Conservation (phyloP, 176 grass and related monocot species). For the Carex littledalei region DNA sequence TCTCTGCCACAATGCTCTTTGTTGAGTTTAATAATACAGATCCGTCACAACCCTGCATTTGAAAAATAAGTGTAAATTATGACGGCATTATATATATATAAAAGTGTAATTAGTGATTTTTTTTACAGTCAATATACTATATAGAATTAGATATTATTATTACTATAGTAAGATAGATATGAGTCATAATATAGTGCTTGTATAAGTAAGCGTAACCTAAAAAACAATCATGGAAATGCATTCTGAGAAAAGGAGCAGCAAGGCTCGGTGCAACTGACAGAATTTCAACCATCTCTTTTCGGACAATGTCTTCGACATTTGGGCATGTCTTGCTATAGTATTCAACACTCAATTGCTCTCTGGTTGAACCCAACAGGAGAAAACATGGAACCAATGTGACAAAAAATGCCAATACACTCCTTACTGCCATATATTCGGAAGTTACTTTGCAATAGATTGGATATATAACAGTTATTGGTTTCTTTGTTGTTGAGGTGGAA, state of each 20-base stretch:
- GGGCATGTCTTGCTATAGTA: slow-evolving; percentile 72
- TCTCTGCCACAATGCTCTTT: slow-evolving; percentile 42
- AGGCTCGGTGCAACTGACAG: slow-evolving; percentile 61
- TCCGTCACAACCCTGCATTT: slow-evolving; percentile 66
- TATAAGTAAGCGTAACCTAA: slow-evolving; percentile 43
- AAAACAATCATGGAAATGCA: slow-evolving; percentile 98
- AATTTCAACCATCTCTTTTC: slow-evolving; percentile 52
- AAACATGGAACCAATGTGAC: not conserved
- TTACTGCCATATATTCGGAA: not conserved
- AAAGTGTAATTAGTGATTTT: not conserved
- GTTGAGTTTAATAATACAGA: slow-evolving; percentile 62
- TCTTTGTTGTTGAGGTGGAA: not conserved
- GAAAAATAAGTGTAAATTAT: not conserved
- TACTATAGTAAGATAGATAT: not conserved
- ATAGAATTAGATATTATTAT: not conserved
- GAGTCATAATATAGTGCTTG: not conserved
- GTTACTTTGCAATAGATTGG: not conserved
- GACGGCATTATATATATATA: not conserved
- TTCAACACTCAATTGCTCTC: slow-evolving; percentile 36
- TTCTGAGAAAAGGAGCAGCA: slow-evolving; percentile 61
- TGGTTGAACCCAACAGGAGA: slow-evolving; percentile 20
- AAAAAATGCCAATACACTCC: not conserved
- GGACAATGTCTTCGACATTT: slow-evolving; percentile 43
- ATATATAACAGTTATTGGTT: not conserved
- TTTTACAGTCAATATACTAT: not conserved